Evolutionary conservation across 2,329 filamentous ascomycete genomes (phyloP), one percentile per base, ranked within the genome.

Genomic region (Fusarium sp.): DNA sequence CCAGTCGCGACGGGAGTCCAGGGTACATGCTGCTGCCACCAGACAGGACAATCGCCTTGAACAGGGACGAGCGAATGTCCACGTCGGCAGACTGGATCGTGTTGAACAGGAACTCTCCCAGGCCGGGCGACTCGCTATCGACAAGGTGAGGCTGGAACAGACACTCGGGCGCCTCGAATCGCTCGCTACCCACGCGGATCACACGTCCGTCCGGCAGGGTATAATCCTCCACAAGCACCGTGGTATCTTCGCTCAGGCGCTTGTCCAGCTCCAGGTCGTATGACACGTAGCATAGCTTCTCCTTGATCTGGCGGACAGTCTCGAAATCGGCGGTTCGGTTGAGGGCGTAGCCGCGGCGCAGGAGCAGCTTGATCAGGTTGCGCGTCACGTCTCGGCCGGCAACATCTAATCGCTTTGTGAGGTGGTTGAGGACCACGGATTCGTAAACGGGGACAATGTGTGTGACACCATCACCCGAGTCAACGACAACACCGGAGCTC

Each of bases 11-110:
- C 6, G 97, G 97, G 76, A 99, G 88, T 70, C 97, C 97, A 0
- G 97, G 97, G 84, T 99, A 99, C 97, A 99, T 99, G 91, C 94
- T 97, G 88, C 94, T 97, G 77, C 97, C 97, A 76, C 97, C 97
- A 48, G 95, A 98, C 64, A 99, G 89, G 70, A 99, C 97, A 79
- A 99, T 96, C 14, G 97, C 97, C 88, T 98, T 98, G 90, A 97
- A 99, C 70, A 99, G 88, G 73, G 95, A 97, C 62, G 93, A 93
- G 74, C 97, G 92, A 52, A 99, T 95, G 82, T 99, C 97, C 64
- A 99, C 95, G 78, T 98, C 97, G 71, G 97, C 95, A 9, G 94
- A 88, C 85, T 98, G 97, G 81, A 99, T 99, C 23, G 96, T 99
- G 87, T 99, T 98, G 91, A 99, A 99, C 43, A 99, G 88, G 84